These are phyloP conservation scores for Penicillium nordicum DNA, from an alignment of 2,329 filamentous ascomycete genomes.

Conservation along the genomic window DNA sequence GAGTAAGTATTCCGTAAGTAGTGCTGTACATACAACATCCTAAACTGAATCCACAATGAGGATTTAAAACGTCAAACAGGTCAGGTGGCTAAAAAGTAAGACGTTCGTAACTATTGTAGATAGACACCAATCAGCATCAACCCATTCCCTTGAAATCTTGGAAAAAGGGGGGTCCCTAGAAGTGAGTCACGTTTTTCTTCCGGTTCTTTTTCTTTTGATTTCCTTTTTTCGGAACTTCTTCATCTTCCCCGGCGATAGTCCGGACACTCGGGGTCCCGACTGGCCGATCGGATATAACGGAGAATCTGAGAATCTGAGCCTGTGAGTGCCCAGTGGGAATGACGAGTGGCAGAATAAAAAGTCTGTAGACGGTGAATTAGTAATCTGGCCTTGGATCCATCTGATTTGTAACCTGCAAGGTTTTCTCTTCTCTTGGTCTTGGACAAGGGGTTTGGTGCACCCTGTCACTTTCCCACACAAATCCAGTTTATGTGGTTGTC, in stretches of 20 bases:
- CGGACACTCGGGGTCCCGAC: constrained; percentile 12
- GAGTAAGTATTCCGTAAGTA: not conserved
- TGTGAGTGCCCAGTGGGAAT: not conserved
- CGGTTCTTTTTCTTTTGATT: constrained; percentile 27
- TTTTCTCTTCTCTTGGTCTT: not conserved
- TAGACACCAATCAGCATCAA: constrained; percentile 12
- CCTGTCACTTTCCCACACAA: not conserved
- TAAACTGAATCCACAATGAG: not conserved
- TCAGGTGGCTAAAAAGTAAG: constrained; percentile 3
- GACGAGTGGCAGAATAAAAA: not conserved
- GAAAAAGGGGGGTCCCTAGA: constrained; percentile 1
- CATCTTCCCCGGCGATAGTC: constrained; percentile 6
- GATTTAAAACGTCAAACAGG: not conserved
- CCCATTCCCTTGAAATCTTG: not conserved
- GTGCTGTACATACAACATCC: not conserved
- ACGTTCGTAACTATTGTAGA: not conserved
- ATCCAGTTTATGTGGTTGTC: not conserved
- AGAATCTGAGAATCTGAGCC: no score
- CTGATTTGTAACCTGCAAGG: not conserved
- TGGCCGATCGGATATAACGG: constrained; percentile 5
- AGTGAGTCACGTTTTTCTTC: constrained; percentile 21
- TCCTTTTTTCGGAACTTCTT: constrained; percentile 20
- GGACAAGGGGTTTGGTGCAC: not conserved
- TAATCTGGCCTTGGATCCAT: not conserved
- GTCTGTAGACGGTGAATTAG: not conserved